These are phyloP conservation scores for Suillus cothurnatus DNA, from an alignment of 768 basidiomycete species.

Conservation along the genomic window DNA sequence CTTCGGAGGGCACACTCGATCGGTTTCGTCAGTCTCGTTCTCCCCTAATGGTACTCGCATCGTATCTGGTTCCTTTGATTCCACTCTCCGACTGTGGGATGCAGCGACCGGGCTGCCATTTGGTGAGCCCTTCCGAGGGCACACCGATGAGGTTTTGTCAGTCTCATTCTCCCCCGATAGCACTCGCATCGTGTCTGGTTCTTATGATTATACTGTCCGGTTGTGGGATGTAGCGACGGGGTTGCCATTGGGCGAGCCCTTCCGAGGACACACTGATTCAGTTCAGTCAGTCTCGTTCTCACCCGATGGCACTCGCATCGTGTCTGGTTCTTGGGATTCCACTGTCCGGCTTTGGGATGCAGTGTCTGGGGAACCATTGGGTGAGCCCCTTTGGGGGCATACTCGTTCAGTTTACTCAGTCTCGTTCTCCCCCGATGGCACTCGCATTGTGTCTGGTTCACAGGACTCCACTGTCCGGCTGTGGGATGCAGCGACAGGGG, in stretches of 20 bases:
- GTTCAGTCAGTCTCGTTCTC: no score
- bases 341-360: slow-evolving; percentile 18
- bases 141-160: neutral
- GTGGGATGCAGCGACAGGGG: neutral
- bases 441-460: neutral
- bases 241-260: neutral
- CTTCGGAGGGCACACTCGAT: slow-evolving; percentile 8
- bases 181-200: slow-evolving; percentile 13
- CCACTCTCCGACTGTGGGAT: slow-evolving; percentile 14
- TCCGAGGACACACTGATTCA: slow-evolving; percentile 12
- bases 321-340: no score
- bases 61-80: slow-evolving; percentile 14
- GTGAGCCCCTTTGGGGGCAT: neutral
- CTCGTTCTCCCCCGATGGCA: neutral
- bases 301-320: no score
- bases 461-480: neutral
- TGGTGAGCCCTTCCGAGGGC: slow-evolving; percentile 6
- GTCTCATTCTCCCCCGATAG: slow-evolving; percentile 20
- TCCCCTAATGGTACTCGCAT: slow-evolving; percentile 14
- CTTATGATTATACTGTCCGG: slow-evolving; percentile 1
- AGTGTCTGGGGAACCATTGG: slow-evolving; percentile 19
- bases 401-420: neutral
- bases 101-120: neutral
- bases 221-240: slow-evolving; percentile 13
- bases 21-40: slow-evolving; percentile 12